Conservation (phyloP, 2,329 filamentous ascomycete species). For the Aspergillus tamarii region DNA sequence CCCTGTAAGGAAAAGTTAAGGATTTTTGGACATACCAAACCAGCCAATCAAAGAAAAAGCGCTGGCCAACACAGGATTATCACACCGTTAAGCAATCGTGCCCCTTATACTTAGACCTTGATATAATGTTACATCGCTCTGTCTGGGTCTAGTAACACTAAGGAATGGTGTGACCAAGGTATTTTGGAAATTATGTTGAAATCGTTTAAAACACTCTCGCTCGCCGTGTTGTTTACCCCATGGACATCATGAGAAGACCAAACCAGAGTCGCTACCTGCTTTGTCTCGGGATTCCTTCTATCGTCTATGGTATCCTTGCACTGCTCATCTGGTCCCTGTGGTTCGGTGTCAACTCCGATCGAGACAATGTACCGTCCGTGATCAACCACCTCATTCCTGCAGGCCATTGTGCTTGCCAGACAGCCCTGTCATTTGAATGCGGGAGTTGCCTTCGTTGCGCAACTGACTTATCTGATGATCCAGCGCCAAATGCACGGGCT, state of each 20-base stretch:
- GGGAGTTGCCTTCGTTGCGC: constrained; percentile 17
- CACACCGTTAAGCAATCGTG: too few species aligned
- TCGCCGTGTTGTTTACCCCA: neutral
- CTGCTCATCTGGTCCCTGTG: constrained; percentile 11
- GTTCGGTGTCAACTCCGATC: constrained; percentile 29
- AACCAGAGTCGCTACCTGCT: neutral
- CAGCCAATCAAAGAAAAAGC: too few species aligned
- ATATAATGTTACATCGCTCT: too few species aligned
- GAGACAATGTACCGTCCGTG: constrained; percentile 26
- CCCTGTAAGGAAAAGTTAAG: too few species aligned
- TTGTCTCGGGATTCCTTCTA: neutral
- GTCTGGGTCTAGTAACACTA: too few species aligned
- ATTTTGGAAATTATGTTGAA: neutral
- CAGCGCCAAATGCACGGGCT: constrained; percentile 10
- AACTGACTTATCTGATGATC: neutral
- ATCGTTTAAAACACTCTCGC: neutral
- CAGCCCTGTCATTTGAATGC: constrained; percentile 28
- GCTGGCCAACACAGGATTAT: too few species aligned
- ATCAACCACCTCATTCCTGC: constrained; percentile 32
- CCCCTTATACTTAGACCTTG: too few species aligned
- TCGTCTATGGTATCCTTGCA: neutral
- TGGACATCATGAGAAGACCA: neutral
- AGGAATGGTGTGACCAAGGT: too few species aligned
- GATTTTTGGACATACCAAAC: too few species aligned
- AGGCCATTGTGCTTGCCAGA: constrained; percentile 28